phyloP scores from a whole-genome alignment of 306 rosid genomes.

The Cicer pinnatifidum region DNA sequence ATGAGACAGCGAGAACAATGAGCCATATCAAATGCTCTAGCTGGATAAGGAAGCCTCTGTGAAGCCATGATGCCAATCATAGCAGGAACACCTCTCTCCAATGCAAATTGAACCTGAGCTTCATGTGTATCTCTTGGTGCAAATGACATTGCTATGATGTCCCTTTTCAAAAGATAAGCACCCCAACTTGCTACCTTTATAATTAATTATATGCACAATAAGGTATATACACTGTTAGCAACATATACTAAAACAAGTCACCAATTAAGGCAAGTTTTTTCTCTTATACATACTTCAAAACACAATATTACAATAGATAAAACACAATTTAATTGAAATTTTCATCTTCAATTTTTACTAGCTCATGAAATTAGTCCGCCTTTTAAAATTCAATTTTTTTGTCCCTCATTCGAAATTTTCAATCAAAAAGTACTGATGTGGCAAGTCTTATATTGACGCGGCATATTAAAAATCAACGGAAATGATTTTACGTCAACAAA shows the following conservation, averaged over 20 bases:
- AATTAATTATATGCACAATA: conserved; percentile 36
- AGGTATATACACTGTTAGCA: conserved; percentile 23
- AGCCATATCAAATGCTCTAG: conserved; percentile 97
- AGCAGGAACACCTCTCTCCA: conserved; percentile 98
- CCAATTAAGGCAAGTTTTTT: too few relatives aligned
- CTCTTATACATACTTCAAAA: neutral
- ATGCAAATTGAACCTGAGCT: conserved; percentile 94
- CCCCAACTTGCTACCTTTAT: conserved; percentile 98
- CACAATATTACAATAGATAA: neutral
- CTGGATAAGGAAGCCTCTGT: conserved; percentile 85
- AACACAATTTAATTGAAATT: too few relatives aligned
- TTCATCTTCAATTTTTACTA: too few relatives aligned
- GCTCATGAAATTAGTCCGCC: too few relatives aligned
- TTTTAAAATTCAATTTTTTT: too few relatives aligned
- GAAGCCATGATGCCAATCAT: conserved; percentile 93
- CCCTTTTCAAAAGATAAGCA: conserved; percentile 80
- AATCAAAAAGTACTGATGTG: too few relatives aligned
- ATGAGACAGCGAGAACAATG: conserved; percentile 97
- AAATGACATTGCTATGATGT: conserved; percentile 84
- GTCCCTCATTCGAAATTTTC: too few relatives aligned
- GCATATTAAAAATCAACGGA: too few relatives aligned
- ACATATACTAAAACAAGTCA: neutral
- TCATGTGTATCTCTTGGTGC: conserved; percentile 98
- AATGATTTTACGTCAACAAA: too few relatives aligned
- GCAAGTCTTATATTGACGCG: too few relatives aligned